These are phyloP conservation scores for Fusarium sp. DNA, from an alignment of 2,329 filamentous ascomycete genomes.

Conservation along the genomic window DNA sequence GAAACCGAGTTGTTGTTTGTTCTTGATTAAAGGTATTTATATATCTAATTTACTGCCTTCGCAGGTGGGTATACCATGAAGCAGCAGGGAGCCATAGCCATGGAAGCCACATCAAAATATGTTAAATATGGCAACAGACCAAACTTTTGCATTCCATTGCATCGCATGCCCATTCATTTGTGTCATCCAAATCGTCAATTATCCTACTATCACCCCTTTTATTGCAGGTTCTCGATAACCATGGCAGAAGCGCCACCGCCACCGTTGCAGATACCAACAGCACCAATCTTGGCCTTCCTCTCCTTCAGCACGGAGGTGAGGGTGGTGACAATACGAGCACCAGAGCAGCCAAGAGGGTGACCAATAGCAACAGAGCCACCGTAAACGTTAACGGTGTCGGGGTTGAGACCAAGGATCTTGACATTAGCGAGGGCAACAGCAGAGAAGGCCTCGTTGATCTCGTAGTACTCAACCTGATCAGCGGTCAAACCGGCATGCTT, in stretches of 20 bases:
- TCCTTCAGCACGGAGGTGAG: conserved; percentile 88
- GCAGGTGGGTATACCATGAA: conserved; percentile 34
- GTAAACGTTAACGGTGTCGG: conserved; percentile 93
- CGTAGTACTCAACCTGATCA: conserved; percentile 88
- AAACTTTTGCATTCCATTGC: conserved; percentile 43
- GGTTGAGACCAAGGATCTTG: conserved; percentile 84
- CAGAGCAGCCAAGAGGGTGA: conserved; percentile 93
- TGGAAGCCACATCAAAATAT: conserved; percentile 35
- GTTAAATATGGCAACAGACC: conserved; percentile 29
- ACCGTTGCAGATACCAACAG: conserved; percentile 97
- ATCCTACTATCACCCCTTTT: conserved; percentile 47
- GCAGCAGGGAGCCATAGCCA: conserved; percentile 36
- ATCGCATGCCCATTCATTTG: conserved; percentile 32
- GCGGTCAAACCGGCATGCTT: conserved; percentile 89
- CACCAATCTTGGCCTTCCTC: conserved; percentile 93
- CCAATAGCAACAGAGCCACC: conserved; percentile 96
- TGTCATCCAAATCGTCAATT: conserved; percentile 47
- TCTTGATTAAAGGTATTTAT: conserved; percentile 39
- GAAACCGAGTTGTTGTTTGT: conserved; percentile 1
- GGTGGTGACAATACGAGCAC: conserved; percentile 93
- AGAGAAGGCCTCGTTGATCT: conserved; percentile 99
- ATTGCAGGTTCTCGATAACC: conserved; percentile 83
- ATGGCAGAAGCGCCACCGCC: conserved; percentile 95
- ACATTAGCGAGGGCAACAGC: conserved; percentile 97
- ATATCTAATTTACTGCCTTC: conserved; percentile 36